These are phyloP conservation scores for Pseudogymnoascus sp. DNA, from an alignment of 2,329 filamentous ascomycete genomes.

Conservation along the genomic window DNA sequence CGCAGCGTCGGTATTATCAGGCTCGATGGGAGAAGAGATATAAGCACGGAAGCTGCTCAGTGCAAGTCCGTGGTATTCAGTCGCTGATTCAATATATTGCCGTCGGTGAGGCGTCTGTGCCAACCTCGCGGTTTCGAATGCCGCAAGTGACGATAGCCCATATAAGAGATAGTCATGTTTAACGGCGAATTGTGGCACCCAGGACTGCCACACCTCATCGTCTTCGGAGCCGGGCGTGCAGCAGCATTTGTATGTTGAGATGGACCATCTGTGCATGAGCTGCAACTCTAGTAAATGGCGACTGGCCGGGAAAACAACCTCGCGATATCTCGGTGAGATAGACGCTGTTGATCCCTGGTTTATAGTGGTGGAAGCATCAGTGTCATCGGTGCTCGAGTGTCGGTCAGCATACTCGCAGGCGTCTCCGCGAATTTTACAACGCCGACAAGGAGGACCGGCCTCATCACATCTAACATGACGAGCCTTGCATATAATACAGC, in stretches of 20 bases:
- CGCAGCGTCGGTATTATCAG: constrained; percentile 11
- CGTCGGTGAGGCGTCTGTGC: not conserved
- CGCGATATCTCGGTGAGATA: not conserved
- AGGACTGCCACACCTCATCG: constrained; percentile 13
- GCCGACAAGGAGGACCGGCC: constrained; percentile 22
- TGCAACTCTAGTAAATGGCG: constrained; percentile 17
- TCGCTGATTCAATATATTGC: constrained; percentile 13
- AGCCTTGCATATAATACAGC: constrained; percentile 19
- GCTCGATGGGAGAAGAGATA: constrained; percentile 7
- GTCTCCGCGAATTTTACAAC: constrained; percentile 20
- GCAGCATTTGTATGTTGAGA: constrained; percentile 15
- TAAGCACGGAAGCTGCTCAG: constrained; percentile 13
- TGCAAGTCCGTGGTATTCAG: constrained; percentile 13
- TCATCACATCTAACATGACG: constrained; percentile 29
- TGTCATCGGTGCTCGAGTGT: not conserved
- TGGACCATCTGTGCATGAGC: constrained; percentile 20
- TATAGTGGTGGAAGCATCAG: not conserved
- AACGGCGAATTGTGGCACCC: constrained; percentile 13
- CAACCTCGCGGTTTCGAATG: constrained; percentile 14
- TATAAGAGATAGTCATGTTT: constrained; percentile 14
- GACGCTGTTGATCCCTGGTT: not conserved
- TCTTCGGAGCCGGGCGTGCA: constrained; percentile 14
- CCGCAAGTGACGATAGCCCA: constrained; percentile 15
- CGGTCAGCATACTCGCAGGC: constrained; percentile 1
- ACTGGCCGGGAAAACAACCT: not conserved